A percentile compares a stretch with the other conserved stretches of the same genome.
Evolutionary conservation across 1,284 basidiomycete genomes (phyloP).

Genomic region (Cystodermella granulosa): DNA sequence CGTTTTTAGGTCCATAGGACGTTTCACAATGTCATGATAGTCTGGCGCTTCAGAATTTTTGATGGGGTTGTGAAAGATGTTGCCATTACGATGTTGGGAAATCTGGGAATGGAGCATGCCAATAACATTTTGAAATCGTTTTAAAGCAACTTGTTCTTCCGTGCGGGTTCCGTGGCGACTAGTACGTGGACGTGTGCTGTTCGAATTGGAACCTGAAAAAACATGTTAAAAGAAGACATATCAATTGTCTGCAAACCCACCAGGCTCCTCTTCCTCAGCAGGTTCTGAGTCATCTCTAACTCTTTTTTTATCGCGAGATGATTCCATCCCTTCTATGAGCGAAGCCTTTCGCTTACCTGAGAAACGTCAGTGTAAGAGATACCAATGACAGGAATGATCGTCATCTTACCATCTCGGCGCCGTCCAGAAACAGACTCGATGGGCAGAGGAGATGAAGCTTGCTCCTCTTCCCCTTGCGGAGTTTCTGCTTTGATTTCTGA

Average conservation of each 20-base stretch:
- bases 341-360: constrained; percentile 64
- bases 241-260: constrained; percentile 27
- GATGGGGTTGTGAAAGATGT: constrained; percentile 88
- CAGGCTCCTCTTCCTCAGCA: constrained; percentile 59
- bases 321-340: constrained; percentile 50
- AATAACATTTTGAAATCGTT: constrained; percentile 77
- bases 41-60: constrained; percentile 82
- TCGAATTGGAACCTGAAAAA: constrained; percentile 29
- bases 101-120: constrained; percentile 77
- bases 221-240: not conserved
- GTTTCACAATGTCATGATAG: constrained; percentile 85
- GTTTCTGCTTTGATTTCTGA: constrained; percentile 23
- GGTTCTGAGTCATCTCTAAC: constrained; percentile 64
- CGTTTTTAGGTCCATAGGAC: constrained; percentile 89
- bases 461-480: constrained; percentile 30
- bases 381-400: not conserved
- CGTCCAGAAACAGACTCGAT: constrained; percentile 25
- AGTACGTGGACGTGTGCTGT: constrained; percentile 29
- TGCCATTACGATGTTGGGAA: constrained; percentile 77
- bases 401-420: constrained; percentile 32
- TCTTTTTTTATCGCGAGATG: constrained; percentile 58
- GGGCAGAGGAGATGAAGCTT: constrained; percentile 26
- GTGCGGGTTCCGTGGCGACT: constrained; percentile 35
- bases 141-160: constrained; percentile 52
- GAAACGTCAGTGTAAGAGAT: not conserved